Conservation (phyloP, 345 rosid species). For the Camelina sativa region DNA sequence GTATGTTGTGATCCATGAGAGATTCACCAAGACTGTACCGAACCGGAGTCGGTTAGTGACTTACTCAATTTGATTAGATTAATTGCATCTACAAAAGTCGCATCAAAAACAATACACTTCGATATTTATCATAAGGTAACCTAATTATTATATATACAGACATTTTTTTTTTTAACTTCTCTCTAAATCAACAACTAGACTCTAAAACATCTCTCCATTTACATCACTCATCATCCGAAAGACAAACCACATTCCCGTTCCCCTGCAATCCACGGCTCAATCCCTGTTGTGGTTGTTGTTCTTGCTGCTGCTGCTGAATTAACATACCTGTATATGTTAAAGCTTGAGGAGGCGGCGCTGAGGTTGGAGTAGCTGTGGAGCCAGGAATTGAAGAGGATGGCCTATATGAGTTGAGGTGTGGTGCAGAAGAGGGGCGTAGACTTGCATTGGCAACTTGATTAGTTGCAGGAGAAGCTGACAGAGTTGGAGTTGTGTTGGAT, state of each 20-base stretch:
- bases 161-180: not conserved
- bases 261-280: conserved; percentile 29
- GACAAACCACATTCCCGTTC: conserved; percentile 32
- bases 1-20: not conserved
- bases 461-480: conserved; percentile 32
- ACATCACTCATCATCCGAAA: conserved; percentile 44
- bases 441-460: conserved; percentile 18
- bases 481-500: conserved; percentile 34
- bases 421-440: conserved; percentile 7
- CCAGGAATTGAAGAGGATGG: conserved; percentile 27
- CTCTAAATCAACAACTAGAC: not conserved
- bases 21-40: conserved; percentile 11
- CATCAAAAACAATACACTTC: too few relatives aligned
- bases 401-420: conserved; percentile 29
- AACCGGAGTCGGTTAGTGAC: not conserved
- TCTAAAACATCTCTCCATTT: conserved; percentile 8
- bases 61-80: conserved; percentile 11
- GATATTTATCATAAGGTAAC: not conserved
- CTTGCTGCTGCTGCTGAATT: conserved; percentile 16
- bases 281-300: conserved; percentile 24
- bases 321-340: not conserved
- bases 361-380: conserved; percentile 6
- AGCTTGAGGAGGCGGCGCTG: conserved; percentile 8
- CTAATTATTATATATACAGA: not conserved
- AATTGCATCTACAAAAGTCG: not conserved